Base-by-base conservation (phyloP, 2,329 filamentous ascomycete genomes). In the Cytospora schulzeri region DNA sequence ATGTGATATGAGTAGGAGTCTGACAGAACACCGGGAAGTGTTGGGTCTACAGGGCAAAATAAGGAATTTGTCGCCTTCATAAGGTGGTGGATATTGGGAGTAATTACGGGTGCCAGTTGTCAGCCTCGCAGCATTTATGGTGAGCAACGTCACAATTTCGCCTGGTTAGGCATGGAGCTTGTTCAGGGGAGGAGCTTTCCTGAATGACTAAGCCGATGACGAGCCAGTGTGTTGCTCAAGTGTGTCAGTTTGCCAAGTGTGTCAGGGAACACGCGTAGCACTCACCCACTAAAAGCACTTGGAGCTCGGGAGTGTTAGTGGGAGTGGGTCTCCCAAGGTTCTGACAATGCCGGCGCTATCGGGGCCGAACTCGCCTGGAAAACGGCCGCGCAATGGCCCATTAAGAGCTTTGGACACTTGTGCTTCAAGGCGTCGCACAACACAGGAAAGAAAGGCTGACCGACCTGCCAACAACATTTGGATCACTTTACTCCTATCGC, bases 341-440 rank as follows among this genome's bases (percentile, higher is more conserved):
- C 22, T 38, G 41, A 33, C 50, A n/a, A 9, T 57, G 24, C 31
- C 33, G 41, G 17, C 24, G 52, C 52, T 50, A 12, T 62, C 59
- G 60, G 60, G 41, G 60, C 60, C 52, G 59, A 56, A 28, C 59
- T 62, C 59, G 52, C 59, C 28, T 50, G 38, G 28, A 26, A n/a
- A 26, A 22, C 14, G 52, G 59, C 38, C 52, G 38, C 59, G 52
- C 52, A 62, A 50, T 61, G 41, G 58, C 26, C 28, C 54, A 35
- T 54, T 62, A 52, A 56, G 51, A 54, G 59, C 55, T 62, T 62
- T 48, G 38, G 55, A 31, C 22, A 62, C 59, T 22, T 35, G 19
- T 17, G 22, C 45, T 48, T 48, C 45, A 48, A 24, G 45, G 38
- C 38, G 38, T n/a, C 15, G 17, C 38, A 41, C 38, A n/a, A 11